Conservation (phyloP, 2,329 filamentous ascomycete species). For the Allantophomopsis cytisporea region DNA sequence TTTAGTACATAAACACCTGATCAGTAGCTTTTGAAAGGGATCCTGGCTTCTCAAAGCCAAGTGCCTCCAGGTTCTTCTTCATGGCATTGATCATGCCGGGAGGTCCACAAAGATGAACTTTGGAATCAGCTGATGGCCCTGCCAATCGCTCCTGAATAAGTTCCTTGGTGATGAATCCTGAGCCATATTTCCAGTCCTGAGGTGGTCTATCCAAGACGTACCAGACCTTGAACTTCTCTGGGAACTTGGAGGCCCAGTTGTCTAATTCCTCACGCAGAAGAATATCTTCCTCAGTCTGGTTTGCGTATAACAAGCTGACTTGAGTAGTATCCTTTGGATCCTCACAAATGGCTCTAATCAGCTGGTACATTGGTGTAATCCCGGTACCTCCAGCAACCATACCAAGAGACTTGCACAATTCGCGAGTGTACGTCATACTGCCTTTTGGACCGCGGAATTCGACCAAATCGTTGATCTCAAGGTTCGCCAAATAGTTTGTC, state of each 20-base stretch:
- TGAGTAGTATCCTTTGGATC: conserved; percentile 48
- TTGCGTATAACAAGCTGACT: conserved; percentile 52
- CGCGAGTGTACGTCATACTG: conserved; percentile 17
- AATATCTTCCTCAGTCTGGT: conserved; percentile 50
- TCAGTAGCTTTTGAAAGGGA: conserved; percentile 35
- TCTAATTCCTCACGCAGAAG: conserved; percentile 42
- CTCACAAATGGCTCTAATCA: conserved; percentile 45
- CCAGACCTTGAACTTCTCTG: conserved; percentile 39
- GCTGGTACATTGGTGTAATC: conserved; percentile 58
- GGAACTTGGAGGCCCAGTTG: conserved; percentile 30
- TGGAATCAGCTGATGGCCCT: conserved; percentile 26
- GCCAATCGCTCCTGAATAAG: conserved; percentile 36
- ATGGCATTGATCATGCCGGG: conserved; percentile 37
- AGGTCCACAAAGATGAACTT: conserved; percentile 58
- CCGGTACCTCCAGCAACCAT: conserved; percentile 34
- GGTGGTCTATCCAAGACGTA: conserved; percentile 40
- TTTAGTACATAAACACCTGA: conserved; percentile 39
- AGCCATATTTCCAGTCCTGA: conserved; percentile 26
- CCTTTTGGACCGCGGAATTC: conserved; percentile 22
- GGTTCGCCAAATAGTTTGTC: conserved; percentile 16
- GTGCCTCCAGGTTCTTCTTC: conserved; percentile 35
- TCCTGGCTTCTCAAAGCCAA: conserved; percentile 43
- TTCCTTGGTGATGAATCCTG: conserved; percentile 43
- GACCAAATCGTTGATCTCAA: conserved; percentile 19
- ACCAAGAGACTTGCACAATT: conserved; percentile 18